A percentile compares a stretch with the other conserved stretches of the same genome.
These are phyloP conservation scores for Lentinus brumalis DNA, from an alignment of 768 basidiomycete genomes.

Conservation along the genomic window DNA sequence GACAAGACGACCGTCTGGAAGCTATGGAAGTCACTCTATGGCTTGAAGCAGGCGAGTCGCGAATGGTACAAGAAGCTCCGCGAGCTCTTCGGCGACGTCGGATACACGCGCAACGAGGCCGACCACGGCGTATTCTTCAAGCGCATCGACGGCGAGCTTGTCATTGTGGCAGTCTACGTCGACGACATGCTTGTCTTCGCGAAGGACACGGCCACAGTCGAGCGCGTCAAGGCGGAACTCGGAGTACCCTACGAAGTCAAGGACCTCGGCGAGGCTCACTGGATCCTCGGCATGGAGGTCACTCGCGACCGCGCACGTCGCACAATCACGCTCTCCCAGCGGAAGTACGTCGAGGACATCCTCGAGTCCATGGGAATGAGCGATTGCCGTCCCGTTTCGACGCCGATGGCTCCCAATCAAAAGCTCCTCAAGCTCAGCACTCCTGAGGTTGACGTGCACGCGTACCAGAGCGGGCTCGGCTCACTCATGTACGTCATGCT, in stretches of 20 bases:
- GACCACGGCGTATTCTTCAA: slow-evolving; percentile 7
- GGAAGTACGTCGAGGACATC: slow-evolving; percentile 12
- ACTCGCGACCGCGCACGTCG: slow-evolving; percentile 9
- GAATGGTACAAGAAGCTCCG: slow-evolving; percentile 34
- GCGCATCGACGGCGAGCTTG: background rate
- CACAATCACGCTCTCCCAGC: slow-evolving; percentile 21
- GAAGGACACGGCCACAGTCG: background rate
- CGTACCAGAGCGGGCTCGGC: slow-evolving; percentile 6
- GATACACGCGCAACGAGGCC: slow-evolving; percentile 2
- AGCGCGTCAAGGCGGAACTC: slow-evolving; percentile 1
- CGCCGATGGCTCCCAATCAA: too few relatives aligned
- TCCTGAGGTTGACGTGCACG: too few relatives aligned
- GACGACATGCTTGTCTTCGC: slow-evolving; percentile 14
- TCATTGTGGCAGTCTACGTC: slow-evolving; percentile 17
- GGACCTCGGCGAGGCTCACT: slow-evolving; percentile 23
- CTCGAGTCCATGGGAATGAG: background rate
- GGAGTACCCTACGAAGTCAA: slow-evolving; percentile 6
- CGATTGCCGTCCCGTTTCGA: too few relatives aligned
- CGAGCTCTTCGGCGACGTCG: slow-evolving; percentile 1
- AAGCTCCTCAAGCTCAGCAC: too few relatives aligned
- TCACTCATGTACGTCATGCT: slow-evolving; percentile 19
- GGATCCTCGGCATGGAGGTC: slow-evolving; percentile 29
- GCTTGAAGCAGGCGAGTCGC: slow-evolving; percentile 35
- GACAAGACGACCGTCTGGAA: slow-evolving; percentile 10
- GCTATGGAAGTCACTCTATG: slow-evolving; percentile 33